Base-by-base conservation (phyloP, 2,329 filamentous ascomycete genomes). In the Penicillium sp. region DNA sequence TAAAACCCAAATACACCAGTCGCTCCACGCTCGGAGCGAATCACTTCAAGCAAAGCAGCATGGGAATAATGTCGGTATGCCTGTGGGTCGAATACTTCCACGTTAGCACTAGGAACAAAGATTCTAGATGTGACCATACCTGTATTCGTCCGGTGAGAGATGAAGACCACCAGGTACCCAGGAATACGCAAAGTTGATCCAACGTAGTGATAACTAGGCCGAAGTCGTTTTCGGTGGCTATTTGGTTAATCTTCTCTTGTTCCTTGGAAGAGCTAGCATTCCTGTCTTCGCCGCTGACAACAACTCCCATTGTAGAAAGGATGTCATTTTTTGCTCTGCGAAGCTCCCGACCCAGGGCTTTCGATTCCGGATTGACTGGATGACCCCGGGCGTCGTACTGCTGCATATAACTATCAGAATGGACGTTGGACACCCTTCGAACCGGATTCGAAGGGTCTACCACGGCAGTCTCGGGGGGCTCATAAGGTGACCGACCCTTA, bases 241-340 rank as follows among this genome's bases (percentile, higher is more conserved):
- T 68, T 38, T 67, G 62, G 29, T 70, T 66, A 16, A 75, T 61
- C 46, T 69, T 71, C 52, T 73, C 65, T 54, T 69, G 65, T 53
- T 75, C 73, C 50, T 68, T 70, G 31, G 67, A 63, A n/a, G 63
- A 60, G 49, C 62, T 64, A 24, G 66, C 52, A 34, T 65, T 71
- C 15, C 70, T 66, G 57, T 74, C 67, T 54, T 74, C 70, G 51
- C 71, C 66, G 48, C 73, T 74, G 53, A 76, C 73, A 36, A 78
- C 74, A 36, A 79, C 73, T 3, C 77, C 76, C 69, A 79, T 76
- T 8, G 74, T 77, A 21, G 74, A 75, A 15, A 79, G 68, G 29
- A 79, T 75, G 55, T 79, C 77, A 67, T 80, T 80, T 55, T 79
- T 77, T 0, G 77, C 77, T 62, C 75, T 71, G 45, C 74, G 66